Evolutionary conservation across 257 asterid species (phyloP).

Genomic region (Ophiorrhiza pumila): DNA sequence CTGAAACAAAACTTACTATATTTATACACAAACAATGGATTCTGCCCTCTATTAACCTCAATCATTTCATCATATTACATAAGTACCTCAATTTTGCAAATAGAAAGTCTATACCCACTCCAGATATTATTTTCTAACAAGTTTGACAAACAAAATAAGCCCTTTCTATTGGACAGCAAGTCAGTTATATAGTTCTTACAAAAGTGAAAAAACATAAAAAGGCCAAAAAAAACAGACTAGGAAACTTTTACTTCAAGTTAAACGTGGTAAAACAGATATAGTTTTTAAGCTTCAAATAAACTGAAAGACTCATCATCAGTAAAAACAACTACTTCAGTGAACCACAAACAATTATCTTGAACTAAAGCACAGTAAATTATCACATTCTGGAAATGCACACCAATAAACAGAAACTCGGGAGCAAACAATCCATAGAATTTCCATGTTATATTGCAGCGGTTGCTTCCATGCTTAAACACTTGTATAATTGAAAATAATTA

Average conservation of each 20-base stretch:
- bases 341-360: not conserved
- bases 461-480: slow-evolving; percentile 57
- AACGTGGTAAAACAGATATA: not conserved
- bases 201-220: not conserved
- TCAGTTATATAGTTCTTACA: not conserved
- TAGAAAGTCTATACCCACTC: not conserved
- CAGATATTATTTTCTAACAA: not conserved
- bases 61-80: not conserved
- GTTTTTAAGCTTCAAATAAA: slow-evolving; percentile 1
- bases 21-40: not conserved
- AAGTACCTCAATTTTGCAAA: too few species aligned
- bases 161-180: not conserved
- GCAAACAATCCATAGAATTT: slow-evolving; percentile 70
- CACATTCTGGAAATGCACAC: slow-evolving; percentile 33
- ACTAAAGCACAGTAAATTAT: not conserved
- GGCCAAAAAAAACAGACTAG: too few species aligned
- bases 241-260: not conserved
- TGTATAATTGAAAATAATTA: slow-evolving; percentile 12
- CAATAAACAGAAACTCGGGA: slow-evolving; percentile 88
- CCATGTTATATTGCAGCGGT: slow-evolving; percentile 60
- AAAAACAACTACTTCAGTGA: not conserved
- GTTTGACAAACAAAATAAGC: not conserved
- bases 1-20: slow-evolving; percentile 38
- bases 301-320: not conserved
- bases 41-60: not conserved